Base-by-base conservation (phyloP, 306 rosid species). In the Prunus dulcis region DNA sequence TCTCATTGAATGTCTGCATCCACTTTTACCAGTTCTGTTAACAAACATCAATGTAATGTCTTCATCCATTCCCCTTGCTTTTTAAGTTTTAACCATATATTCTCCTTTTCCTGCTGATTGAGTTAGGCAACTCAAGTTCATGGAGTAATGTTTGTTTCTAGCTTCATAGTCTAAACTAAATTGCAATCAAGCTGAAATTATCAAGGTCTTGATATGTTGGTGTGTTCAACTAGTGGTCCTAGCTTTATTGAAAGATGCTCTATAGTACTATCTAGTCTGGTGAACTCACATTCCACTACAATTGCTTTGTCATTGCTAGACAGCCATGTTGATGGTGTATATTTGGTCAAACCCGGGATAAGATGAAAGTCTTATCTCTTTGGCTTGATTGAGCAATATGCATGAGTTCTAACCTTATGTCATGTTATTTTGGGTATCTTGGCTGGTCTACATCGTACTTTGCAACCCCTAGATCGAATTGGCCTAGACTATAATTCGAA, bases 201-300 rank as follows among this genome's bases (percentile, higher is more conserved):
- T 56, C 56, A 15, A 5, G 30, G 22, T 64, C 62, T 55, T 43
- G 11, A n/a, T 45, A 25, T 2, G 43, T 60, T 73, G 23, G 9
- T 62, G 17, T 63, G 28, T 28, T 52, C 64, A 34, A 56, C 38
- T 12, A 32, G 50, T 55, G 70, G 74, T 73, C 82, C 69, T 67
- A 20, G 51, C 71, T 79, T 56, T 56, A 30, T 58, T 43, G 23
- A 74, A 56, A 73, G 67, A 43, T 66, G 74, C 43, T 73, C 4
- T 38, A 12, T 49, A 0, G 41, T 58, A 43, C 34, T 46, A 30
- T 46, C 34, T 62, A 51, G 43, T 76, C 46, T 3, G 2, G 19
- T 45, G 61, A 79, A 57, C 72, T 73, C 47, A 67, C 41, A 34
- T 27, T 73, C 78, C 83, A 73, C 83, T 61, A 38, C 45, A 56